phyloP scores from a whole-genome alignment of 2,329 filamentous ascomycete species.

The Cladosporium sp. region DNA sequence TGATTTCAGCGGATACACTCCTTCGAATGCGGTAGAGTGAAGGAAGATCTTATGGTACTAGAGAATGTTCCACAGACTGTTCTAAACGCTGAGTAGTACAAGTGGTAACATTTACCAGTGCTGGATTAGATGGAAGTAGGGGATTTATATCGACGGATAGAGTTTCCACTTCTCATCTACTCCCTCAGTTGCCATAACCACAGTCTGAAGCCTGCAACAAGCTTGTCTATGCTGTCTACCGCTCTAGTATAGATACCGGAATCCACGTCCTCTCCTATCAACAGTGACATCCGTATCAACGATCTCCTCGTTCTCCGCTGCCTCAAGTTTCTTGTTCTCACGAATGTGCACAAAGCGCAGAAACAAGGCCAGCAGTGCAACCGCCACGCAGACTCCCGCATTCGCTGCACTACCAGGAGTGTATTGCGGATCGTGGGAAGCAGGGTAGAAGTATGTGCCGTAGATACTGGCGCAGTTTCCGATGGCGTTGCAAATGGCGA shows the following conservation, averaged over 20 bases:
- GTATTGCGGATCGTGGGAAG: constrained; percentile 33
- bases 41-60: too few relatives aligned
- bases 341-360: constrained; percentile 31
- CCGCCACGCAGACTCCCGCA: constrained; percentile 32
- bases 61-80: too few relatives aligned
- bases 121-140: too few relatives aligned
- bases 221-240: constrained; percentile 5
- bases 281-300: constrained; percentile 8
- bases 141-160: too few relatives aligned
- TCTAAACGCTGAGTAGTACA: too few relatives aligned
- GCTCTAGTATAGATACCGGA: constrained; percentile 17
- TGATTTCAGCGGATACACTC: not conserved
- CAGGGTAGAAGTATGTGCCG: constrained; percentile 21
- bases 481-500: constrained; percentile 31
- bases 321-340: constrained; percentile 33
- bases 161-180: too few relatives aligned
- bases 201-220: not conserved
- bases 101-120: too few relatives aligned
- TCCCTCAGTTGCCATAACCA: too few relatives aligned
- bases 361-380: constrained; percentile 32
- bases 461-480: constrained; percentile 34
- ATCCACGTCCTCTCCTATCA: constrained; percentile 8
- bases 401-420: constrained; percentile 34
- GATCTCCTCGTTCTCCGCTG: constrained; percentile 19
- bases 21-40: not conserved